A percentile compares a stretch with the other conserved stretches of the same genome.
phyloP scores from a whole-genome alignment of 139 green algal species.

The Tetraselmis chui region DNA sequence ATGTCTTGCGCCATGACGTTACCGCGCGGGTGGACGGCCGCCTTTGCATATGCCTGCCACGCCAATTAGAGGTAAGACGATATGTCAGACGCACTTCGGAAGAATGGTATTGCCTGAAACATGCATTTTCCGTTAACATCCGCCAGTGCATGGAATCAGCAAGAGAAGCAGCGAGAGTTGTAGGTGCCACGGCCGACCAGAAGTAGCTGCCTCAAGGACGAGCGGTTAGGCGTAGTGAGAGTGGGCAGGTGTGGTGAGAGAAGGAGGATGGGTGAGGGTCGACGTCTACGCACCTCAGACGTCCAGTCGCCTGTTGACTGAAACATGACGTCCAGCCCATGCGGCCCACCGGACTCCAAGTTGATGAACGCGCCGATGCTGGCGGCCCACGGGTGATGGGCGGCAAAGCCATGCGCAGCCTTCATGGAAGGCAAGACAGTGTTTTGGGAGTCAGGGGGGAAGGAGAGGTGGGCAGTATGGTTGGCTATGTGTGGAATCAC shows the following conservation, averaged over 20 bases:
- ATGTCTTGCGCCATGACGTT: slow-evolving; percentile 47
- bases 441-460: neutral
- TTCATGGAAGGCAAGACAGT: neutral
- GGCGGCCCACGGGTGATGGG: slow-evolving; percentile 8
- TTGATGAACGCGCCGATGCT: slow-evolving; percentile 65
- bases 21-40: slow-evolving; percentile 36
- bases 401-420: slow-evolving; percentile 17
- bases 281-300: neutral
- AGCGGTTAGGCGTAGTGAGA: too few relatives aligned
- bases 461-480: neutral
- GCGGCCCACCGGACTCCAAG: slow-evolving; percentile 59
- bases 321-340: slow-evolving; percentile 63
- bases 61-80: too few relatives aligned
- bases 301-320: slow-evolving; percentile 58
- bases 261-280: too few relatives aligned
- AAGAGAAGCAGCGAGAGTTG: too few relatives aligned
- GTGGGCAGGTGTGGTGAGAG: neutral
- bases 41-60: slow-evolving; percentile 39
- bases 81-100: too few relatives aligned
- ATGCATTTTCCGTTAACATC: too few relatives aligned
- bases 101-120: too few relatives aligned
- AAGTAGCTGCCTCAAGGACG: too few relatives aligned
- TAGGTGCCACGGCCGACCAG: too few relatives aligned
- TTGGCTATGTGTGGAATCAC: neutral
- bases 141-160: too few relatives aligned